Percentiles rank a stretch among this genome's conserved stretches.
Evolutionary conservation across 176 grass and related monocot genomes (phyloP).

Genomic region (Thalia dealbata): DNA sequence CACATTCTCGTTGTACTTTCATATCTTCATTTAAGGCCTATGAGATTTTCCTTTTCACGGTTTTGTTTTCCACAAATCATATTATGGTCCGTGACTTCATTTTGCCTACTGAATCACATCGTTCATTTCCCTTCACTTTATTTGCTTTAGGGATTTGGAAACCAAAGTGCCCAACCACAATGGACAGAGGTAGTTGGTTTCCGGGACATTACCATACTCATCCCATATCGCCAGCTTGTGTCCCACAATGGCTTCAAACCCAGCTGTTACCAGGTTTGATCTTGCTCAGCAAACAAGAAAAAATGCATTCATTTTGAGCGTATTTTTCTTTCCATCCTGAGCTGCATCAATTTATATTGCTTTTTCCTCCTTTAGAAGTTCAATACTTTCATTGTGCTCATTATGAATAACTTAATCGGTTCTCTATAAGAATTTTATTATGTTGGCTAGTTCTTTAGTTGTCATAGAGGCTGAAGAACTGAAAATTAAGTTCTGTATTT

Average conservation of each 20-base stretch:
- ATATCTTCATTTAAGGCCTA: background rate
- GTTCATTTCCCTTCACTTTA: background rate
- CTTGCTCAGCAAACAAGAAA: no score
- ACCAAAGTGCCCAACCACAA: slow-evolving; percentile 71
- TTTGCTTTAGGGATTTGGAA: slow-evolving; percentile 6
- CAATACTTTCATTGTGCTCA: no score
- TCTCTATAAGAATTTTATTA: no score
- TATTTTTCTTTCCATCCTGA: no score
- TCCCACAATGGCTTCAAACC: no score
- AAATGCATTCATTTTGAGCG: no score
- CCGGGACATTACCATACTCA: no score
- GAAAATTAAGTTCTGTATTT: background rate
- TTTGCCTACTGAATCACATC: background rate
- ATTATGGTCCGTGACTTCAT: background rate
- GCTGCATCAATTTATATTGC: background rate
- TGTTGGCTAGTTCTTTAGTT: background rate
- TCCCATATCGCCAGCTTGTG: no score
- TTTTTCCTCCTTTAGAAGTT: background rate
- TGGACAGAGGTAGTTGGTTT: slow-evolving; percentile 28
- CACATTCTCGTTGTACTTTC: slow-evolving; percentile 63
- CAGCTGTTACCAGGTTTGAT: no score
- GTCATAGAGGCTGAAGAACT: background rate
- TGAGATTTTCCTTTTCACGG: background rate
- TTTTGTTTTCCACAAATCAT: background rate
- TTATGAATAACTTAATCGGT: no score